Evolutionary conservation across 2,329 filamentous ascomycete genomes (phyloP).

Genomic region (Botrytis aclada): DNA sequence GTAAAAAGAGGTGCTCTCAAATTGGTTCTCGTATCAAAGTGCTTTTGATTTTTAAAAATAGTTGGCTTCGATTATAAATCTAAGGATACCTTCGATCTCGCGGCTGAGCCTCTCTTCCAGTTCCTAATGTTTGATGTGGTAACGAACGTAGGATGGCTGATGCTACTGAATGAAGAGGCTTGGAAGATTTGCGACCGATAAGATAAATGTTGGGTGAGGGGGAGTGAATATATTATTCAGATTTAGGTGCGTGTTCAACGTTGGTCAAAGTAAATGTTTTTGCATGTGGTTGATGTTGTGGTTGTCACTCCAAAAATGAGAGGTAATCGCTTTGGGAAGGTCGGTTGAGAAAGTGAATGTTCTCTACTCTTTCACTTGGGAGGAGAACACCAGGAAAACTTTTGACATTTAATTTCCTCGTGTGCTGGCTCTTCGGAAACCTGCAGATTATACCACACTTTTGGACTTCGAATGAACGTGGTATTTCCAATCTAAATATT

Average conservation of each 20-base stretch:
- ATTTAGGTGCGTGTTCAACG: neutral
- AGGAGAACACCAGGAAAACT: neutral
- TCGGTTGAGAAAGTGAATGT: constrained; percentile 4
- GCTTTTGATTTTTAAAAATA: neutral
- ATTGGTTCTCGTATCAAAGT: neutral
- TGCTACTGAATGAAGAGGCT: neutral
- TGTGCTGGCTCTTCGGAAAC: constrained; percentile 21
- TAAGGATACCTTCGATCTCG: neutral
- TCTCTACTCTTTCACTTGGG: constrained; percentile 2
- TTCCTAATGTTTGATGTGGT: neutral
- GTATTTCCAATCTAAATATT: neutral
- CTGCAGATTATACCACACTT: constrained; percentile 18
- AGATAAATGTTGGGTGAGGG: neutral
- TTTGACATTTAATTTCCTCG: neutral
- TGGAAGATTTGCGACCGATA: neutral
- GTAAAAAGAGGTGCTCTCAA: neutral
- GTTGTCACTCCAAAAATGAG: constrained; percentile 4
- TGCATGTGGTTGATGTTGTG: constrained; percentile 8
- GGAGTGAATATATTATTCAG: neutral
- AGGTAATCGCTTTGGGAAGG: neutral
- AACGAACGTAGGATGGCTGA: neutral
- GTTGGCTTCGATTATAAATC: neutral
- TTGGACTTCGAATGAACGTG: constrained; percentile 7
- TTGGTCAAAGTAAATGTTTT: constrained; percentile 4
- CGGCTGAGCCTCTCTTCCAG: neutral